phyloP scores from a whole-genome alignment of 345 rosid species.

The Conringia planisiliqua region DNA sequence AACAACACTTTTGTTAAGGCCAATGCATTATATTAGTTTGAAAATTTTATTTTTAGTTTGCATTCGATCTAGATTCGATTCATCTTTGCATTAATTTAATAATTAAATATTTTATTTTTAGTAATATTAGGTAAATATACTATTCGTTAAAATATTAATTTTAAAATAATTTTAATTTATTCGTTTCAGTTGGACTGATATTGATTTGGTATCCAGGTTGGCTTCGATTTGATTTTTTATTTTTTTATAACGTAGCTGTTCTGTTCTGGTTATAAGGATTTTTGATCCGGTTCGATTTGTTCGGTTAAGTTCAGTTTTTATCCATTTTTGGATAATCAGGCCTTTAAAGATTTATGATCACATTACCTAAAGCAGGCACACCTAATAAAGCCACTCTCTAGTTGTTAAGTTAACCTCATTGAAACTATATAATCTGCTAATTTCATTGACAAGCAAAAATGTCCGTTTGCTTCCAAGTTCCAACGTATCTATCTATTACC shows the following conservation, averaged over 20 bases:
- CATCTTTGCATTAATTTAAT: neutral
- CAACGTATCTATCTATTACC: conserved; percentile 18
- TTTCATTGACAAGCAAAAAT: conserved; percentile 1
- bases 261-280: neutral
- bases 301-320: neutral
- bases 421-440: neutral
- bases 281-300: neutral
- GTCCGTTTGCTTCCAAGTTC: conserved; percentile 16
- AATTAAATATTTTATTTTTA: neutral
- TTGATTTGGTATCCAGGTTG: too few relatives aligned
- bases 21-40: neutral
- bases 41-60: neutral
- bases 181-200: too few relatives aligned
- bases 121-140: neutral
- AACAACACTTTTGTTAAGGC: neutral
- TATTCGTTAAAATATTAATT: neutral
- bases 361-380: neutral
- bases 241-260: neutral
- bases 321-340: neutral
- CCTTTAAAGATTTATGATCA: neutral
- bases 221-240: neutral
- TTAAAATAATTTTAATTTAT: neutral
- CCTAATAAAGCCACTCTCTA: neutral
- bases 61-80: neutral
- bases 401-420: neutral